phyloP scores from a whole-genome alignment of 768 basidiomycete genomes.

The Rhodotorula toruloides region DNA sequence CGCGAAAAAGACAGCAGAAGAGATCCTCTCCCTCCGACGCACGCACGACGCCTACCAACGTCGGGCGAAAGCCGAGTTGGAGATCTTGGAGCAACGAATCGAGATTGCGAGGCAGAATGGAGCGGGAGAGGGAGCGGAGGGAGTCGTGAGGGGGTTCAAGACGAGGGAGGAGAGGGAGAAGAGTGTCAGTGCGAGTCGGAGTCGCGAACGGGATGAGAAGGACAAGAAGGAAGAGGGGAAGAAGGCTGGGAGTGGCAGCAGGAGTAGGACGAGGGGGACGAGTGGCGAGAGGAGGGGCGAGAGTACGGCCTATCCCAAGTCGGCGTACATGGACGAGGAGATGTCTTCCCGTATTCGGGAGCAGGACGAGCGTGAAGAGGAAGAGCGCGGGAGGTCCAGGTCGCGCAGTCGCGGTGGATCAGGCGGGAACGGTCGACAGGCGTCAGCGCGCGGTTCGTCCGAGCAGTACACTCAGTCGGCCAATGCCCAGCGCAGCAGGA shows the following conservation, averaged over 20 bases:
- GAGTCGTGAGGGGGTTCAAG: slow-evolving; percentile 29
- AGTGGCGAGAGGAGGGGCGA: background rate
- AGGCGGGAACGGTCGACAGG: background rate
- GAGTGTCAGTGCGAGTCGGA: slow-evolving; percentile 3
- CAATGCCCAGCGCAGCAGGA: slow-evolving; percentile 4
- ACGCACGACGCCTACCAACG: slow-evolving; percentile 22
- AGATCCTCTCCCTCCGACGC: slow-evolving; percentile 27
- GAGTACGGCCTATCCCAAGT: background rate
- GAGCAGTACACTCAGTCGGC: background rate
- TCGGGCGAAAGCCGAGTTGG: slow-evolving; percentile 18
- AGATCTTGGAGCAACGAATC: slow-evolving; percentile 25
- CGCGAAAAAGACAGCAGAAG: slow-evolving; percentile 27
- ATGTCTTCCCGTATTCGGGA: slow-evolving; percentile 4
- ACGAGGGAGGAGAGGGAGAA: slow-evolving; percentile 5
- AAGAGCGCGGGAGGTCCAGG: slow-evolving; percentile 29
- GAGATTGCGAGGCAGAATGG: background rate
- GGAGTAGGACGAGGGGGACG: background rate
- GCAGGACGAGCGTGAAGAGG: slow-evolving; percentile 29
- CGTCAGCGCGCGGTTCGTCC: background rate
- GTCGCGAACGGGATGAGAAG: slow-evolving; percentile 8
- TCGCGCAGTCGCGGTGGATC: background rate
- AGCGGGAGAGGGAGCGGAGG: background rate
- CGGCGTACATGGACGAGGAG: slow-evolving; percentile 4
- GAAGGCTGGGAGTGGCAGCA: background rate
- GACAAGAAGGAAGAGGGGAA: too few species aligned